A percentile compares a stretch with the other conserved stretches of the same genome.
phyloP scores from a whole-genome alignment of 495 filamentous ascomycete species.

The Achaetomiella virescens region DNA sequence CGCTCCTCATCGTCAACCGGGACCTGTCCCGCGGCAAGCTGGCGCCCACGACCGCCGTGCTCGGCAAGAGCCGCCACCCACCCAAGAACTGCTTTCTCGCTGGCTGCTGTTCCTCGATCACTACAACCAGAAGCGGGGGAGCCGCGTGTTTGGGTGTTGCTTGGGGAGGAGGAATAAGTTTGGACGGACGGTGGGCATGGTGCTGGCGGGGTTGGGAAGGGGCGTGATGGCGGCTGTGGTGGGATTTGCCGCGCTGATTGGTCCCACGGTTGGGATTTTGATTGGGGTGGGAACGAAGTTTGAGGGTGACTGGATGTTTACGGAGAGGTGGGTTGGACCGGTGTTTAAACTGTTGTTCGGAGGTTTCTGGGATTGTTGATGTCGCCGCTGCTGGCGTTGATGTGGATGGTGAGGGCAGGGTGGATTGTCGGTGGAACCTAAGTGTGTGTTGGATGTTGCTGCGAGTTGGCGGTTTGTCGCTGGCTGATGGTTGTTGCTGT shows the following conservation, averaged over 20 bases:
- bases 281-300: constrained; percentile 19
- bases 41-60: no score
- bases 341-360: constrained; percentile 40
- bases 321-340: constrained; percentile 34
- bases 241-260: constrained; percentile 23
- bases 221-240: constrained; percentile 27
- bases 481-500: no score
- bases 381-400: constrained; percentile 35
- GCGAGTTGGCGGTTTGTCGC: no score
- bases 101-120: constrained; percentile 40
- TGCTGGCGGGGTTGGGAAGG: constrained; percentile 18
- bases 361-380: constrained; percentile 32
- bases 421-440: constrained; percentile 23
- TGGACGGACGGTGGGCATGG: constrained; percentile 14
- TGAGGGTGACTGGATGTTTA: constrained; percentile 37
- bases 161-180: constrained; percentile 9
- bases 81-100: constrained; percentile 19
- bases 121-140: background rate
- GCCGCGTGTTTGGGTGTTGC: background rate
- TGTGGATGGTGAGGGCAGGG: constrained; percentile 38
- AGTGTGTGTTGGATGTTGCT: background rate
- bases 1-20: constrained; percentile 29
- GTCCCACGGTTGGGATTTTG: constrained; percentile 25
- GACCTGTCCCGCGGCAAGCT: constrained; percentile 33
- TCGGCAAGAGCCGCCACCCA: constrained; percentile 30